phyloP scores from a whole-genome alignment of 495 filamentous ascomycete species.

The Hypoxylon perforatum region DNA sequence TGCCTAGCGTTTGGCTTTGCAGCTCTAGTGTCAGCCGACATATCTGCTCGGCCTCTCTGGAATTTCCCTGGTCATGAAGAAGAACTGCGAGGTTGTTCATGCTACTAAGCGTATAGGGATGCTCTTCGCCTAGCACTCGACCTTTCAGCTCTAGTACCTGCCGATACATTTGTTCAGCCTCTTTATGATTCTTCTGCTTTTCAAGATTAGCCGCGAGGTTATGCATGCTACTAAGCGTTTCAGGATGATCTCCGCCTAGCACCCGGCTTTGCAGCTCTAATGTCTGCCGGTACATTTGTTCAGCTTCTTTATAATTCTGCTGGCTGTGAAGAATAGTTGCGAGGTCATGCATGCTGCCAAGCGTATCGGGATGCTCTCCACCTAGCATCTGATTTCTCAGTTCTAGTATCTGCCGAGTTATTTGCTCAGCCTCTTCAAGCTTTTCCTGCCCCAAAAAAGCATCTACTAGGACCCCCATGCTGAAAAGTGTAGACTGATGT shows the following conservation, averaged over 20 bases:
- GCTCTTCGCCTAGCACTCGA: slow-evolving; percentile 8
- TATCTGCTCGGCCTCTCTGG: too few species aligned
- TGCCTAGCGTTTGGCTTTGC: too few species aligned
- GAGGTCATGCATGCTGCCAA: not conserved
- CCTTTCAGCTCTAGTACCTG: slow-evolving; percentile 15
- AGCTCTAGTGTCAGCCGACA: too few species aligned
- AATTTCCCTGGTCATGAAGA: too few species aligned
- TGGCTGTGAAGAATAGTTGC: not conserved
- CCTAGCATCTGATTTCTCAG: slow-evolving; percentile 11
- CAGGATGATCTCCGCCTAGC: slow-evolving; percentile 18
- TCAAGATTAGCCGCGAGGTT: not conserved
- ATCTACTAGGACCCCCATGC: not conserved
- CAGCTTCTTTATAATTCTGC: not conserved
- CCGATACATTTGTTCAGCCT: slow-evolving; percentile 25
- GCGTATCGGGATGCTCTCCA: slow-evolving; percentile 15
- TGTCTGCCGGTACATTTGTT: slow-evolving; percentile 26
- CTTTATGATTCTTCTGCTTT: too few species aligned
- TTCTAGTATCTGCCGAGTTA: slow-evolving; percentile 23
- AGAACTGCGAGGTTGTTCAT: too few species aligned
- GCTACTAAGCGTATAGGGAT: slow-evolving; percentile 9
- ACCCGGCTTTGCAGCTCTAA: slow-evolving; percentile 9
- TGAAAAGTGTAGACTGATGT: slow-evolving; percentile 8
- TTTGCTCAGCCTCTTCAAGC: slow-evolving; percentile 8
- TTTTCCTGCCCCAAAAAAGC: not conserved
- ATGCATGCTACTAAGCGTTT: slow-evolving; percentile 2